Evolutionary conservation across 2,329 filamentous ascomycete species (phyloP).

Genomic region (Colletotrichum phormii): DNA sequence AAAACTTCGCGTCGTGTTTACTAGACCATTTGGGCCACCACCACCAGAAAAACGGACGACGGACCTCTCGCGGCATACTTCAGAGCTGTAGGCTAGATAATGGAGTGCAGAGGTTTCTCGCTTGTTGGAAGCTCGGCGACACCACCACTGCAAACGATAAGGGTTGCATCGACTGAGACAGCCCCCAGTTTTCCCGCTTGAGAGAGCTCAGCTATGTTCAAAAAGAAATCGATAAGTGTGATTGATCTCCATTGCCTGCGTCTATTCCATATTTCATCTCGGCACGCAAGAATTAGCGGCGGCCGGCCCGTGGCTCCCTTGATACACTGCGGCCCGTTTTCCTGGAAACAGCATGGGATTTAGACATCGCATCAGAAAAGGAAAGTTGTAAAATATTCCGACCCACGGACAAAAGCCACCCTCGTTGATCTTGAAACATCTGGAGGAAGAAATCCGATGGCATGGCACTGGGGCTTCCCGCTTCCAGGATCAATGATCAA

Average conservation of each 20-base stretch:
- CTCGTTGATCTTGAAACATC: background rate
- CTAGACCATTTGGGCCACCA: no score
- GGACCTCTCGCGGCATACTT: background rate
- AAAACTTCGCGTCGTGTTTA: background rate
- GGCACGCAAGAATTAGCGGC: background rate
- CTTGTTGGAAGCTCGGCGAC: background rate
- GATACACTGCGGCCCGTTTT: background rate
- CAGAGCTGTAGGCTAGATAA: background rate
- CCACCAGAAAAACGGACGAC: background rate
- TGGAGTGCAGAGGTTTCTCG: background rate
- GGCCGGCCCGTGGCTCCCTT: background rate
- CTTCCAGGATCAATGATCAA: background rate
- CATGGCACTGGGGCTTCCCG: background rate
- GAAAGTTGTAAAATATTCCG: background rate
- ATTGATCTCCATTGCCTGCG: background rate
- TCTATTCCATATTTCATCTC: background rate
- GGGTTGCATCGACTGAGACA: background rate
- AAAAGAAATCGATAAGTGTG: background rate
- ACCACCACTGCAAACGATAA: background rate
- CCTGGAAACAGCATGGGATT: background rate
- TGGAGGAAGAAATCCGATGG: background rate
- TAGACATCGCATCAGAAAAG: background rate
- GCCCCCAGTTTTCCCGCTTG: background rate
- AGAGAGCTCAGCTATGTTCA: no score
- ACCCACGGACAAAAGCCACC: background rate